Percentiles rank a stretch among this genome's conserved stretches.
Conservation (phyloP, 192 early-diverging fungal species). For the Helicostylum pulchrum region DNA sequence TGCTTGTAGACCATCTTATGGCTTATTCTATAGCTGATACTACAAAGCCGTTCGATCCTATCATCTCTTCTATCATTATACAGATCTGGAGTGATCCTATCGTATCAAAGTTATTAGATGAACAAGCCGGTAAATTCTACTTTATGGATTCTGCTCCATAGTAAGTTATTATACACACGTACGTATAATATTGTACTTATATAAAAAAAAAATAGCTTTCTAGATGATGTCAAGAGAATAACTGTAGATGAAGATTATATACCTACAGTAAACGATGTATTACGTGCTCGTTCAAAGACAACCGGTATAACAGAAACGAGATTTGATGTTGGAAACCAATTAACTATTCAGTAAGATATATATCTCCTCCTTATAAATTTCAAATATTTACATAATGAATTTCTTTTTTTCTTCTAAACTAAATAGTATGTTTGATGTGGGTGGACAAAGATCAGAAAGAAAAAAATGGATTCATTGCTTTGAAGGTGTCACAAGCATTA, state of each 20-base stretch:
- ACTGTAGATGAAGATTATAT: slow-evolving; percentile 72
- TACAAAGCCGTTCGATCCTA: slow-evolving; percentile 52
- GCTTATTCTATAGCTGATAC: slow-evolving; percentile 53
- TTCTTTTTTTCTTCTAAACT: background rate
- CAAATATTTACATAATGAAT: background rate
- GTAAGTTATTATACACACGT: too few species aligned
- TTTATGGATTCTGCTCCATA: slow-evolving; percentile 86
- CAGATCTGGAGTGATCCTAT: slow-evolving; percentile 63
- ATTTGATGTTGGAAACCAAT: slow-evolving; percentile 87
- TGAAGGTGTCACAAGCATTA: slow-evolving; percentile 73
- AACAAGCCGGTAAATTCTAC: slow-evolving; percentile 66
- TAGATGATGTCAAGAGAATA: slow-evolving; percentile 86
- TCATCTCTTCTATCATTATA: slow-evolving; percentile 66
- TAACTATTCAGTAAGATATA: slow-evolving; percentile 78
- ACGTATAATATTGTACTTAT: too few species aligned
- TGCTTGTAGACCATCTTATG: slow-evolving; percentile 31
- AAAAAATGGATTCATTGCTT: slow-evolving; percentile 79
- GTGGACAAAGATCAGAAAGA: slow-evolving; percentile 67
- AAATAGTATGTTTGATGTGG: slow-evolving; percentile 72
- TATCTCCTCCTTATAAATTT: background rate
- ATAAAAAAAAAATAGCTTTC: slow-evolving; percentile 68
- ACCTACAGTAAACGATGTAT: slow-evolving; percentile 90
- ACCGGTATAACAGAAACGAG: slow-evolving; percentile 96
- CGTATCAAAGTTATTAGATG: slow-evolving; percentile 53
- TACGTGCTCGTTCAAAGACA: slow-evolving; percentile 92